These are phyloP conservation scores for Saccharomycopsis fermentans DNA, from an alignment of 805 yeast genomes.

Conservation along the genomic window DNA sequence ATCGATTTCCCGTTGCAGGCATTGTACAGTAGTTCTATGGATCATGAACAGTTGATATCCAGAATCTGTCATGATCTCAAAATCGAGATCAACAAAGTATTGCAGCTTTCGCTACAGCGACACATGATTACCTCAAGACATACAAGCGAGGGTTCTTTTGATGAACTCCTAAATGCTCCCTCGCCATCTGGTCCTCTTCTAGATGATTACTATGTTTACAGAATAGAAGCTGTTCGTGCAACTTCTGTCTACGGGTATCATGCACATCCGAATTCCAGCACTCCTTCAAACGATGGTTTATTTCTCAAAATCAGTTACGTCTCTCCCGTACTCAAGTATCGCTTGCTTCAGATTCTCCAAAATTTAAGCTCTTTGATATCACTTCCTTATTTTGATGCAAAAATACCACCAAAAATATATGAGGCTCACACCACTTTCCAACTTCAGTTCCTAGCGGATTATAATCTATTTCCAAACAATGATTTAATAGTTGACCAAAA, in stretches of 20 bases:
- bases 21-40: neutral
- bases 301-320: constrained; percentile 61
- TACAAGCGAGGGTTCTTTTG: neutral
- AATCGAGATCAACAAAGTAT: neutral
- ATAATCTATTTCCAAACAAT: constrained; percentile 74
- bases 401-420: constrained; percentile 36
- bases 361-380: neutral
- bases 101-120: neutral
- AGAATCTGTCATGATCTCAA: neutral
- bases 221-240: constrained; percentile 58
- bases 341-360: neutral
- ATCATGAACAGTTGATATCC: neutral
- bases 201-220: constrained; percentile 36
- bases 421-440: constrained; percentile 76
- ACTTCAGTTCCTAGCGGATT: constrained; percentile 74
- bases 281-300: constrained; percentile 19
- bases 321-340: constrained; percentile 34
- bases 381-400: neutral
- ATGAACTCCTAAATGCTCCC: neutral
- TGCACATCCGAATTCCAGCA: constrained; percentile 39
- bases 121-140: neutral
- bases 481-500: constrained; percentile 43
- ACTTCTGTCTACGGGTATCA: constrained; percentile 79
- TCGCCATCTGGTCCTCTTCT: constrained; percentile 20
- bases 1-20: constrained; percentile 38